These are phyloP conservation scores for Atalantia buxifolia DNA, from an alignment of 345 rosid species.

Conservation along the genomic window DNA sequence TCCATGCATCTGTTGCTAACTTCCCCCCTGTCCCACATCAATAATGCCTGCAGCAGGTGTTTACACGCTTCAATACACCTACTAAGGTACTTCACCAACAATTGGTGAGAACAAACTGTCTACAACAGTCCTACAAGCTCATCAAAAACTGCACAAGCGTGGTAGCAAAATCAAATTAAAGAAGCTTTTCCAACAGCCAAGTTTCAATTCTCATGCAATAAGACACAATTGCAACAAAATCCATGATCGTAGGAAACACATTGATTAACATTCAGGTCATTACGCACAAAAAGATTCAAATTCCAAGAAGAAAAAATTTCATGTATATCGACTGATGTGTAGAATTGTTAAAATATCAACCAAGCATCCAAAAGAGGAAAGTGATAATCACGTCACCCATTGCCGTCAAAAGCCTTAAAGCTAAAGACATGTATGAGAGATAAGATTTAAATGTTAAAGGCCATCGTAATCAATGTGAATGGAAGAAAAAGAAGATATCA, in stretches of 20 bases:
- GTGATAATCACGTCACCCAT: background rate
- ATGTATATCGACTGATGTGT: background rate
- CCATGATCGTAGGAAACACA: background rate
- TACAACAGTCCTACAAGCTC: background rate
- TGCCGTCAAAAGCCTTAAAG: background rate
- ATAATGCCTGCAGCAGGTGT: background rate
- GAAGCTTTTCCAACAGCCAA: background rate
- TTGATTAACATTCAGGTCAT: background rate
- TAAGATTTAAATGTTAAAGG: background rate
- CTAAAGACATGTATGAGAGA: background rate
- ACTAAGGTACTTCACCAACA: background rate
- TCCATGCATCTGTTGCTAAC: background rate
- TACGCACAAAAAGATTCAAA: background rate
- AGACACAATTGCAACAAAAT: background rate
- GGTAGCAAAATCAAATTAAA: background rate
- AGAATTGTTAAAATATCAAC: background rate
- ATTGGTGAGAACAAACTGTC: background rate
- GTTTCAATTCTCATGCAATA: background rate
- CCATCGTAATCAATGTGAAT: no score
- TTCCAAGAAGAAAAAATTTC: background rate
- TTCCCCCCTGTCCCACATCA: background rate
- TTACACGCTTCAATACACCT: background rate
- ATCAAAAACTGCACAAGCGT: background rate
- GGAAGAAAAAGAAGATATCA: background rate
- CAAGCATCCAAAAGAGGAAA: background rate